Evolutionary conservation across 768 basidiomycete genomes (phyloP).

Genomic region (Albatrellus ellisii): DNA sequence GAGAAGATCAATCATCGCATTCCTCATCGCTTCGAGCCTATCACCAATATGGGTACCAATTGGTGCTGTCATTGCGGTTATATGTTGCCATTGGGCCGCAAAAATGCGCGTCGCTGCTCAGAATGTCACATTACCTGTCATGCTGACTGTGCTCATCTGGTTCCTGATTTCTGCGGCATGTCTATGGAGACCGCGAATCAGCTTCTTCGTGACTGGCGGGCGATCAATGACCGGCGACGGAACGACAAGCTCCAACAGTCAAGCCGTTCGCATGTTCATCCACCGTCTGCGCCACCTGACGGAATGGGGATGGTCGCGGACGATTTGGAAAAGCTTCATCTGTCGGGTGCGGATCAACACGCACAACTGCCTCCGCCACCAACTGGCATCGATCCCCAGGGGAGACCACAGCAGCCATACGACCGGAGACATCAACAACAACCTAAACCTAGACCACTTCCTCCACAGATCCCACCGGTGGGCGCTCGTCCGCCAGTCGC

Average conservation of each 20-base stretch:
- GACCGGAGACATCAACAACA: conserved; percentile 13
- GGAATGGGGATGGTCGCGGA: conserved; percentile 13
- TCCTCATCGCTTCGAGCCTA: conserved; percentile 93
- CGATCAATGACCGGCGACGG: conserved; percentile 74
- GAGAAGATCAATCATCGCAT: conserved; percentile 99
- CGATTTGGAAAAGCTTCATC: conserved; percentile 16
- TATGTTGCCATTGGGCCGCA: conserved; percentile 92
- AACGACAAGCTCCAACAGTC: conserved; percentile 31
- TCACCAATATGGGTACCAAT: conserved; percentile 94
- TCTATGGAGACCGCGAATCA: conserved; percentile 98
- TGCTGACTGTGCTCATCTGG: conserved; percentile 93
- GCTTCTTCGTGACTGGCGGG: conserved; percentile 79
- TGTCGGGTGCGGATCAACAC: conserved; percentile 13
- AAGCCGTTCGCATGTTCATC: conserved; percentile 20
- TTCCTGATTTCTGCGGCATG: conserved; percentile 99
- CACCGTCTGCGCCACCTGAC: conserved; percentile 20
- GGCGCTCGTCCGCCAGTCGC: conserved; percentile 26
- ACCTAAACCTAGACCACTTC: conserved; percentile 13
- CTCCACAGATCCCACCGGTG: conserved; percentile 20
- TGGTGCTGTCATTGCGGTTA: conserved; percentile 99
- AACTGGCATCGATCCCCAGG: no score
- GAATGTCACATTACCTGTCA: conserved; percentile 97
- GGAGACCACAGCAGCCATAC: conserved; percentile 7
- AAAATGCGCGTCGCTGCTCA: conserved; percentile 90
- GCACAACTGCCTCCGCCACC: conserved; percentile 15